These are phyloP conservation scores for Rhodomyrtus psidioides DNA, from an alignment of 441 rosid species.

Conservation along the genomic window DNA sequence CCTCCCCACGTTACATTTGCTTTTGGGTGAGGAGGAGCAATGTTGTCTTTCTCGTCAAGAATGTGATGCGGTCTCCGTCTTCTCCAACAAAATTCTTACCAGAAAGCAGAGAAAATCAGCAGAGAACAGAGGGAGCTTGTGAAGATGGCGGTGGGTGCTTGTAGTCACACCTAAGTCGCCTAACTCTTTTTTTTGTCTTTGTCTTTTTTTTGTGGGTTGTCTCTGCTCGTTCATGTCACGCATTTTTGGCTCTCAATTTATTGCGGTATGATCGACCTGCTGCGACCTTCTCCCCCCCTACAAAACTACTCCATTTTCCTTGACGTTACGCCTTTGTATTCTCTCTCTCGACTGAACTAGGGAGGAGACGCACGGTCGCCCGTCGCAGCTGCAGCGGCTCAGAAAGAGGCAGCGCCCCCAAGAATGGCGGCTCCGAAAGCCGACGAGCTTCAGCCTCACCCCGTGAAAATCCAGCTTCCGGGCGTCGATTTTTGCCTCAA, in stretches of 20 bases:
- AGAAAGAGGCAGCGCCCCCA: neutral
- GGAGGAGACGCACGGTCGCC: neutral
- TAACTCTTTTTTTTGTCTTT: neutral
- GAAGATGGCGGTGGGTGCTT: neutral
- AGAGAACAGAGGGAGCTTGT: neutral
- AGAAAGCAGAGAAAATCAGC: neutral
- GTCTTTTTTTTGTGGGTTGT: neutral
- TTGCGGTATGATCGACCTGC: neutral
- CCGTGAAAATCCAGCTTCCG: conserved; percentile 78
- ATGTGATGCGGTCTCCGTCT: neutral
- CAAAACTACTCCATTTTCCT: neutral
- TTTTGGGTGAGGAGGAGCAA: neutral
- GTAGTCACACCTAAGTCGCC: neutral
- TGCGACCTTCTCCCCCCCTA: neutral
- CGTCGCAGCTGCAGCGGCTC: neutral
- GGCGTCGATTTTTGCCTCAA: conserved; percentile 67
- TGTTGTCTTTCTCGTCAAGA: neutral
- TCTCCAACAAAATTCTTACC: neutral
- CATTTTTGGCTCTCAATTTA: neutral
- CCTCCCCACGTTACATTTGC: neutral
- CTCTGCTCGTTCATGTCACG: neutral
- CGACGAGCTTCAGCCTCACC: conserved; percentile 66
- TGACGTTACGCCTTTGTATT: neutral
- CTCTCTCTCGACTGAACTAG: neutral
- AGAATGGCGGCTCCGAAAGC: conserved; percentile 23